These are phyloP conservation scores for Pseudogymnoascus sp. DNA, from an alignment of 2,329 filamentous ascomycete genomes.

Conservation along the genomic window DNA sequence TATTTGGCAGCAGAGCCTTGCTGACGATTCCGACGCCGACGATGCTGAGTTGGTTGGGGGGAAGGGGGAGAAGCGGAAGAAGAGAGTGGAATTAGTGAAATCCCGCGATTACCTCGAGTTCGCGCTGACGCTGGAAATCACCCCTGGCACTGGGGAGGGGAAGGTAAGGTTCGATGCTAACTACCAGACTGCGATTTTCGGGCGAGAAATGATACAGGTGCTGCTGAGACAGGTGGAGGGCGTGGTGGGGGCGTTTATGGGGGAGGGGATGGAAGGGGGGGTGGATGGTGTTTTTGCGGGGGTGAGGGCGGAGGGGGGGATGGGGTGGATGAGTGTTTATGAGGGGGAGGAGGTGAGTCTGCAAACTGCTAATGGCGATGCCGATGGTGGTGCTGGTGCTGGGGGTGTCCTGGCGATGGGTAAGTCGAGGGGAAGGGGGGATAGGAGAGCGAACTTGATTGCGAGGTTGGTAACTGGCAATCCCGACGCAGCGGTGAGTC, in stretches of 20 bases:
- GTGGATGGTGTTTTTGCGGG: conserved; percentile 13
- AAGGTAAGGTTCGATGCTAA: conserved; percentile 43
- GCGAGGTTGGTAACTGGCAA: background rate
- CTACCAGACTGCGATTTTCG: conserved; percentile 45
- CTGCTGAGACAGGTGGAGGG: conserved; percentile 54
- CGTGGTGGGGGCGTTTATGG: conserved; percentile 36
- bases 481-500: background rate
- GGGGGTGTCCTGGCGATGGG: no score
- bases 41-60: background rate
- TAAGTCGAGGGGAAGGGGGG: conserved; percentile 12
- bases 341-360: conserved; percentile 19
- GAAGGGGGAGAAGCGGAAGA: conserved; percentile 2
- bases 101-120: conserved; percentile 69
- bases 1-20: conserved; percentile 72
- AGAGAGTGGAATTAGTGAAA: conserved; percentile 43
- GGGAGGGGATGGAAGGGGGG: background rate
- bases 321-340: conserved; percentile 12
- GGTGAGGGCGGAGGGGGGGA: conserved; percentile 10
- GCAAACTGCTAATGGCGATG: conserved; percentile 28
- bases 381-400: conserved; percentile 24
- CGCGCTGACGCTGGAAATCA: conserved; percentile 65
- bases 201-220: conserved; percentile 43
- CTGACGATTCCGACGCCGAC: conserved; percentile 15
- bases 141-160: conserved; percentile 41
- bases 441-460: background rate